Base-by-base conservation (phyloP, 192 early-diverging fungal genomes). In the Coemansia sp. region DNA sequence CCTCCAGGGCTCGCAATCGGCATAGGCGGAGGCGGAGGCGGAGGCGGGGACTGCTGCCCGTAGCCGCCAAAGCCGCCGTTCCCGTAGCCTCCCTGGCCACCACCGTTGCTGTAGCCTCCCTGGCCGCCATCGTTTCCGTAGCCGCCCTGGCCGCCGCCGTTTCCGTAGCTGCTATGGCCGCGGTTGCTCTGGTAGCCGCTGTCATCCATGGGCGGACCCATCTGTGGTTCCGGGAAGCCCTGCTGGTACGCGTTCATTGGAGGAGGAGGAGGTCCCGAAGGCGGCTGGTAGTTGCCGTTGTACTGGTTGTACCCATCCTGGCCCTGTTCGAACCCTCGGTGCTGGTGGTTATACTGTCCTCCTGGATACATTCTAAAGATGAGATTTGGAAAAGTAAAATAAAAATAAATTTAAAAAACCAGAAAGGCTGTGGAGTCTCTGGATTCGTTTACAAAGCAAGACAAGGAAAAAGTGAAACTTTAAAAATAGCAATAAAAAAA, bases 291-390 rank as follows among this genome's bases (percentile, higher is more conserved):
- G 71, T 60, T 60, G 49, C 38, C 68, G 59, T 49, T 66, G 58
- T 45, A 45, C 42, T 3, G 2, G 16, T 55, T 29, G 20, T 56
- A 25, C 7, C 54, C 28, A 30, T 34, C 48, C 32, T 40, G 61
- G 56, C 7, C 50, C 25, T 48, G 18, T 33, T 29, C 33, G 7
- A 1, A 0, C 16, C 51, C 55, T 42, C 69, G 68, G 48, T 55
- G 60, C 7, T 67, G 38, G 0, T 61, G 48, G 56, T 71, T 54
- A 55, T 74, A 45, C 45, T 69, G 60, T 38, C 75, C 57, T 30
- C 80, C 73, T 5, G 75, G 72, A 40, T 63, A 75, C 80, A 83
- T 82, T 70, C 28, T 11, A 29, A 36, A 42, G 12, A 56, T 8
- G 3, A 25, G 20, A 49, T 32, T 48, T 32, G 20, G 33, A 49